Base-by-base conservation (phyloP, 176 grass and related monocot genomes). In the Oropetium thomaeum region DNA sequence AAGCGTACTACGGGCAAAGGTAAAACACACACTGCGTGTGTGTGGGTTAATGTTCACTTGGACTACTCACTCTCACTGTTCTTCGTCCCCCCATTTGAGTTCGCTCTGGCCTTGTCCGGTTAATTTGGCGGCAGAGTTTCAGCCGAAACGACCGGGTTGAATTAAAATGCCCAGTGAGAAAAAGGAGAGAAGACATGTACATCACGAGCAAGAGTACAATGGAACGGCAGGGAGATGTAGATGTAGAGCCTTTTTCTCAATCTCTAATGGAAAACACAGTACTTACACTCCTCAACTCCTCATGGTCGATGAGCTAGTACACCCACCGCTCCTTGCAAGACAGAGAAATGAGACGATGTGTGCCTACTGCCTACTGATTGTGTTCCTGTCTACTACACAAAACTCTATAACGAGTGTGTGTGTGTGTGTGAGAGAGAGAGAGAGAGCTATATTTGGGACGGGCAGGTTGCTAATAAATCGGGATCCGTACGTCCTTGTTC, bases 281-380 rank as follows among this genome's bases (percentile, higher is more conserved):
- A 58, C 71, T 39, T 69, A 83, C 81, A 30, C 51, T 76, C 44
- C 62, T 82, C 75, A 78, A 30, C 51, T 76, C 44, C 62, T 82
- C 75, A 78, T 40, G 27, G 9, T 20, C 0, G 70, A 58, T 30
- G 37, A 5, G 58, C n/a, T n/a, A n/a, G n/a, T n/a, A n/a, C n/a
- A n/a, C n/a, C n/a, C n/a, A n/a, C n/a, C 33, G 20, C 8, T 58
- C 51, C 55, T 22, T 10, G 20, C n/a, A n/a, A n/a, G 27, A 75
- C 38, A 49, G 45, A 44, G 27, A 59, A 73, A 29, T 28, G 22
- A 22, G 23, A 20, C 1, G 11, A 6, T 26, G 23, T 59, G 22
- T 1, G 51, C n/a, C 44, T 48, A 19, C 45, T 48, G 7, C 14
- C 23, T 29, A 52, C 35, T 48, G 33, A n/a, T 32, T 53, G 15